Evolutionary conservation across 2,329 filamentous ascomycete genomes (phyloP).

Genomic region (Diaporthe australafricana): DNA sequence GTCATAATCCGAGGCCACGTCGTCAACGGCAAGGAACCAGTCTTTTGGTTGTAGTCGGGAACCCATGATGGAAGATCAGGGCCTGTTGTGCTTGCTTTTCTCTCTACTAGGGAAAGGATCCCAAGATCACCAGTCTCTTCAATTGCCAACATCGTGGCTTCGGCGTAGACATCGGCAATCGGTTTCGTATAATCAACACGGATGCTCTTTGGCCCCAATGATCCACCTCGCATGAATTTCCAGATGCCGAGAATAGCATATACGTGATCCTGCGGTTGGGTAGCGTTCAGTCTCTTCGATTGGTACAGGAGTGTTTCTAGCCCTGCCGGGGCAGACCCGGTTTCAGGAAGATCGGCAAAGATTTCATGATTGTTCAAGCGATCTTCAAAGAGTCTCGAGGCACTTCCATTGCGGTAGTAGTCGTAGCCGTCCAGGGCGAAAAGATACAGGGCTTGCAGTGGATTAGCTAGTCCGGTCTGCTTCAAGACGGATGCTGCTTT

Average conservation of each 20-base stretch:
- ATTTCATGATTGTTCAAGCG: not conserved
- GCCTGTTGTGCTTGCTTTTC: too few relatives aligned
- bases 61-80: not conserved
- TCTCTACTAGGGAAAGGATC: not conserved
- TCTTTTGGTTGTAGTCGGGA: not conserved
- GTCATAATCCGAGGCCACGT: not conserved
- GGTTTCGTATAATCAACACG: not conserved
- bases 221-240: not conserved
- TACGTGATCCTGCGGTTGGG: conserved; percentile 39
- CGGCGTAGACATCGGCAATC: not conserved
- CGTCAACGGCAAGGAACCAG: not conserved
- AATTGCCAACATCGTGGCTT: not conserved
- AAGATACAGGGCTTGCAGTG: not conserved
- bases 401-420: not conserved
- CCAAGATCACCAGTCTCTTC: not conserved
- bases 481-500: not conserved
- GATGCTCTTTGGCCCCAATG: not conserved
- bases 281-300: conserved; percentile 26
- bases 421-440: conserved; percentile 1
- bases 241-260: conserved; percentile 38
- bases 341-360: not conserved
- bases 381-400: not conserved
- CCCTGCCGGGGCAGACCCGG: not conserved
- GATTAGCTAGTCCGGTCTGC: not conserved
- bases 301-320: conserved; percentile 36